phyloP scores from a whole-genome alignment of 1,139 yeast genomes.

The Candida sp. region DNA sequence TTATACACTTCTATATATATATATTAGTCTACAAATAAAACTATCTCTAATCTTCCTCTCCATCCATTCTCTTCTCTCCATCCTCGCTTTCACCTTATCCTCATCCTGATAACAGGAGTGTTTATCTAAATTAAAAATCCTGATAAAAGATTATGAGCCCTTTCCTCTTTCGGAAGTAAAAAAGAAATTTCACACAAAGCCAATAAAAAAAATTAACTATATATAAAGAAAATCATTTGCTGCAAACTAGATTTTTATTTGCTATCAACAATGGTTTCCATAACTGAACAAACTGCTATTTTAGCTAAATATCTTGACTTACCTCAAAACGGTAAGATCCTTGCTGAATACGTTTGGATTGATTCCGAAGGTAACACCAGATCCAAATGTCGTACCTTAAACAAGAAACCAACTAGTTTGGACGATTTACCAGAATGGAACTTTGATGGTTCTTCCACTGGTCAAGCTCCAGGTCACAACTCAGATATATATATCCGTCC shows the following conservation, averaged over 20 bases:
- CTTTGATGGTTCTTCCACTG: slow-evolving; percentile 98
- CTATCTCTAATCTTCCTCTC: too few relatives aligned
- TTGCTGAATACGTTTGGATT: slow-evolving; percentile 98
- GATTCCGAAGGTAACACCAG: slow-evolving; percentile 91
- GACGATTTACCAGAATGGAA: slow-evolving; percentile 98
- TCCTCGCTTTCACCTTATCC: too few relatives aligned
- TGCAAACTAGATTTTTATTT: too few relatives aligned
- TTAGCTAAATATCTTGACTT: slow-evolving; percentile 80
- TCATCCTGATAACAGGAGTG: background rate
- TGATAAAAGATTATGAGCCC: background rate
- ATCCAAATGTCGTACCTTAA: slow-evolving; percentile 89
- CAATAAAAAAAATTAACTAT: too few relatives aligned
- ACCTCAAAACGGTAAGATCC: slow-evolving; percentile 79
- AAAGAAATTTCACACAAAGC: slow-evolving; percentile 1
- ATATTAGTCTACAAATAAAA: too few relatives aligned
- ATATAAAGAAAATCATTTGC: too few relatives aligned
- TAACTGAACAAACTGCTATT: slow-evolving; percentile 69
- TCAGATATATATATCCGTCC: slow-evolving; percentile 96
- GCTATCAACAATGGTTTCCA: slow-evolving; percentile 28
- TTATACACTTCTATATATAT: too few relatives aligned
- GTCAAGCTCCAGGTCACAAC: slow-evolving; percentile 98
- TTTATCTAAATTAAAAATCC: too few relatives aligned
- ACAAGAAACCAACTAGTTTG: slow-evolving; percentile 62
- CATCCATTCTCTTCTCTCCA: too few relatives aligned
- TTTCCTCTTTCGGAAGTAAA: background rate